Base-by-base conservation (phyloP, 306 rosid genomes). In the Sicyos edulis region DNA sequence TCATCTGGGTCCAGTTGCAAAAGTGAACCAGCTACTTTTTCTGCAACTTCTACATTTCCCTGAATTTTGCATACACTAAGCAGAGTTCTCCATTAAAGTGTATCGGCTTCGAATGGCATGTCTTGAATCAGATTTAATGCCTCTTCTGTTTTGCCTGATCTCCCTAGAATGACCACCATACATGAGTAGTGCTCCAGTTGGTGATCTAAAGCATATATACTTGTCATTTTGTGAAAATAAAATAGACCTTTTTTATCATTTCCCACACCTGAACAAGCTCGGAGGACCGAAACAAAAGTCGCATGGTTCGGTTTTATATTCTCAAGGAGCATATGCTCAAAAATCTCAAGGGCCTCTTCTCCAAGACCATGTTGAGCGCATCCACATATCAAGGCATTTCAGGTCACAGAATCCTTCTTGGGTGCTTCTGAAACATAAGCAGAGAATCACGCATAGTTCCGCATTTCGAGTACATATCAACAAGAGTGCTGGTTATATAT, bases 321-420 rank as follows among this genome's bases (percentile, higher is more conserved):
- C 83, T 75, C 78, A 73, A 73, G 83, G 83, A 80, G 91, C 96
- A 89, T 89, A 66, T 79, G 77, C 74, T 83, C 92, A 67, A 92
- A 92, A 75, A 85, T 78, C 80, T 65, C 72, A 34, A 92, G 84
- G 77, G 92, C 89, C 6, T 89, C 88, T 78, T 85, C 97, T 52
- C 90, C 96, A 20, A 80, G 82, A 73, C 97, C 96, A 69, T 86
- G 88, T 81, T 80, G 78, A 56, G 96, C 95, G 64, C 84, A 92
- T 66, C 92, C 96, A 70, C 95, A 92, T 60, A 92, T 86, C 92
- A 92, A 89, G 79, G 96, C 89, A 21, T 88, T 92, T 96, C 97
- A 92, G 67, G 97, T 89, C 77, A 92, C 90, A 20, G 75, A 76
- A 80, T 92, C 95, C 49, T 87, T 82, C 72, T 85, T 83, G n/a